phyloP scores from a whole-genome alignment of 192 early-diverging fungal species.

The Kappamyces sp. region DNA sequence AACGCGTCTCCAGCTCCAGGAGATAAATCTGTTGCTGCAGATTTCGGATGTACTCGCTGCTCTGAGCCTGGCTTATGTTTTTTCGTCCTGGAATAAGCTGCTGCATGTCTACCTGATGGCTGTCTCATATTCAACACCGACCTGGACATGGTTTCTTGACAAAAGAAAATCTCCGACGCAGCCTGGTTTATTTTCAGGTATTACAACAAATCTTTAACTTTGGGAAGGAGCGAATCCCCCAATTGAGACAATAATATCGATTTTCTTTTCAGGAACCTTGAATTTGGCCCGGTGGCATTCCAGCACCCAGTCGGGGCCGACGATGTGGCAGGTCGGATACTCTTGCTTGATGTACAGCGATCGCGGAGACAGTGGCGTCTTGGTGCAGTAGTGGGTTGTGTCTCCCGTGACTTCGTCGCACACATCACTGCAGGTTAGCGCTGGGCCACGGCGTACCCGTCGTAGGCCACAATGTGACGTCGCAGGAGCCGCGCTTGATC shows the following conservation, averaged over 20 bases:
- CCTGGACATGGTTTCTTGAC: not conserved
- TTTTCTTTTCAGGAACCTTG: conserved; percentile 1
- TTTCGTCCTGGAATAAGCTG: conserved; percentile 1
- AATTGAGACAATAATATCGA: not conserved
- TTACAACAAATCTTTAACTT: conserved; percentile 4
- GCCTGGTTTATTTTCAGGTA: not conserved
- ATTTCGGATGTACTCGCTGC: conserved; percentile 48
- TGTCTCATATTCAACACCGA: conserved; percentile 12
- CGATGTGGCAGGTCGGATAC: not conserved
- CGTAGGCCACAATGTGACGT: conserved; percentile 10
- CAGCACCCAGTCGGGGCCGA: conserved; percentile 7
- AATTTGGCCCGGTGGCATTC: conserved; percentile 1
- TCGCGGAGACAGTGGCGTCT: conserved; percentile 3
- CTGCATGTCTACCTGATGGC: not conserved
- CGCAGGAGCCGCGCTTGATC: not conserved
- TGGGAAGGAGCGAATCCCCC: not conserved
- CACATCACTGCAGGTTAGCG: conserved; percentile 2
- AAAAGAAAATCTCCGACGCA: conserved; percentile 2
- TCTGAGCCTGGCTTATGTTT: not conserved
- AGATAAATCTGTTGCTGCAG: conserved; percentile 58
- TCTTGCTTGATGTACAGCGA: conserved; percentile 1
- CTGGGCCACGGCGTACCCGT: conserved; percentile 5
- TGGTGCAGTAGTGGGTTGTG: conserved; percentile 15
- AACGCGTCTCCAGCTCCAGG: conserved; percentile 53
- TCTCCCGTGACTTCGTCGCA: conserved; percentile 5